Conservation (phyloP, 2,329 filamentous ascomycete species). For the Fusarium phyllophilum region DNA sequence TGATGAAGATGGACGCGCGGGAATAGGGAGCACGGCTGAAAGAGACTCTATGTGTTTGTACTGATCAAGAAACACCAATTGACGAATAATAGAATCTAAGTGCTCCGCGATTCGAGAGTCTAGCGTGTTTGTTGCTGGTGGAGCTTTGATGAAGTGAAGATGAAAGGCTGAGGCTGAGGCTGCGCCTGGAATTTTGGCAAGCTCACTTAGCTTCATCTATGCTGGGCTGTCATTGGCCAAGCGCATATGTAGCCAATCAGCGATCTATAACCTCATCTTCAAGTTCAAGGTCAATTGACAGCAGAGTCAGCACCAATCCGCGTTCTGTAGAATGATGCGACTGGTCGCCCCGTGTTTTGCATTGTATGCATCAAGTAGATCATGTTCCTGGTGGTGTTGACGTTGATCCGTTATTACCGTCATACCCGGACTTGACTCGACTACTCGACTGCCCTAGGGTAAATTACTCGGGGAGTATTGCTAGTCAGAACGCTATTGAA, state of each 20-base stretch:
- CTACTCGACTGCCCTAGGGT: neutral
- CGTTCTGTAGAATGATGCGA: neutral
- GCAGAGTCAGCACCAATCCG: neutral
- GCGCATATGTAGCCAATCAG: constrained; percentile 34
- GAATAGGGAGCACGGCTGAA: neutral
- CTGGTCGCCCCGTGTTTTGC: neutral
- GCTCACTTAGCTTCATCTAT: constrained; percentile 25
- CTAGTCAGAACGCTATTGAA: neutral
- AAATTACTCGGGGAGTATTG: neutral
- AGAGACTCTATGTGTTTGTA: neutral
- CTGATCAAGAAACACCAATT: neutral
- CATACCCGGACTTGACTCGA: neutral
- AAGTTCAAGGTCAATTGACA: neutral
- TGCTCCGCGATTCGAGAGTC: neutral
- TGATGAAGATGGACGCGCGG: constrained; percentile 47
- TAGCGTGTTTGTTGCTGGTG: constrained; percentile 2
- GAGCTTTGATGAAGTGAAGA: constrained; percentile 25
- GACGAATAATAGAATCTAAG: neutral
- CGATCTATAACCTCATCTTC: neutral
- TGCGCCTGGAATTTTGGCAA: constrained; percentile 39
- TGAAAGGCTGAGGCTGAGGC: constrained; percentile 44
- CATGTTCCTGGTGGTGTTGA: neutral
- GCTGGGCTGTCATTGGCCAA: constrained; percentile 14
- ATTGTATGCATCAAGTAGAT: neutral
- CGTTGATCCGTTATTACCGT: neutral